Percentiles rank a stretch among this genome's conserved stretches.
phyloP scores from a whole-genome alignment of 1,284 basidiomycete genomes.

The Austroboletus rostrupii region DNA sequence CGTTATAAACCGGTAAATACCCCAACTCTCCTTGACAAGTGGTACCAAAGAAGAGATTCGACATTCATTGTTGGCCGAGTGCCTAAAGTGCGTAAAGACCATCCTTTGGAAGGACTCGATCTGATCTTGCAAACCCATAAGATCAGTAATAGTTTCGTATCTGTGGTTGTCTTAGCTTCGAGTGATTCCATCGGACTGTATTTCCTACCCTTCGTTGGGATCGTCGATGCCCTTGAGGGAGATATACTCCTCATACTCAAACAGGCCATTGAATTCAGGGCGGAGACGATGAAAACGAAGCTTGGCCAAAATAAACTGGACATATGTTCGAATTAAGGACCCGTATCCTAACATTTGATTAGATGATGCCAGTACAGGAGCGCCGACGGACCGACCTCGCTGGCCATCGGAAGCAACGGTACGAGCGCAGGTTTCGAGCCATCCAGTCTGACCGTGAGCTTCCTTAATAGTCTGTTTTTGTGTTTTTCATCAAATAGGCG shows the following conservation, averaged over 20 bases:
- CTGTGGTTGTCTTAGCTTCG: conserved; percentile 40
- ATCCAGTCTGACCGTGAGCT: conserved; percentile 92
- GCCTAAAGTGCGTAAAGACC: conserved; percentile 89
- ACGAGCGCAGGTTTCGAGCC: conserved; percentile 92
- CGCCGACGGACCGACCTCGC: conserved; percentile 51
- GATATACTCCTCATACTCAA: conserved; percentile 97
- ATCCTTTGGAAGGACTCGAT: conserved; percentile 97
- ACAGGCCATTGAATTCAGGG: conserved; percentile 93
- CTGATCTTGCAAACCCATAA: conserved; percentile 95
- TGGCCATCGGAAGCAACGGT: conserved; percentile 79
- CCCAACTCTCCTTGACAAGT: conserved; percentile 95
- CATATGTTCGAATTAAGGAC: conserved; percentile 88
- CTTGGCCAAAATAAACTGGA: conserved; percentile 92
- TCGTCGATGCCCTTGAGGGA: conserved; percentile 94
- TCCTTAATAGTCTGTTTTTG: conserved; percentile 81
- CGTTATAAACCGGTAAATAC: conserved; percentile 95
- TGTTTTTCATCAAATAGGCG: conserved; percentile 15
- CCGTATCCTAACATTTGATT: conserved; percentile 67
- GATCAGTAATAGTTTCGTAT: conserved; percentile 92
- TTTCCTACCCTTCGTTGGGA: conserved; percentile 91
- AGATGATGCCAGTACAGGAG: conserved; percentile 2
- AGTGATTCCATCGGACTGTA: conserved; percentile 2
- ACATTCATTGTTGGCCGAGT: conserved; percentile 91
- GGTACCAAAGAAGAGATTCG: conserved; percentile 91
- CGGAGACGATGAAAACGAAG: conserved; percentile 90